These are phyloP conservation scores for Epichloe elymi DNA, from an alignment of 2,329 filamentous ascomycete genomes.

Conservation along the genomic window DNA sequence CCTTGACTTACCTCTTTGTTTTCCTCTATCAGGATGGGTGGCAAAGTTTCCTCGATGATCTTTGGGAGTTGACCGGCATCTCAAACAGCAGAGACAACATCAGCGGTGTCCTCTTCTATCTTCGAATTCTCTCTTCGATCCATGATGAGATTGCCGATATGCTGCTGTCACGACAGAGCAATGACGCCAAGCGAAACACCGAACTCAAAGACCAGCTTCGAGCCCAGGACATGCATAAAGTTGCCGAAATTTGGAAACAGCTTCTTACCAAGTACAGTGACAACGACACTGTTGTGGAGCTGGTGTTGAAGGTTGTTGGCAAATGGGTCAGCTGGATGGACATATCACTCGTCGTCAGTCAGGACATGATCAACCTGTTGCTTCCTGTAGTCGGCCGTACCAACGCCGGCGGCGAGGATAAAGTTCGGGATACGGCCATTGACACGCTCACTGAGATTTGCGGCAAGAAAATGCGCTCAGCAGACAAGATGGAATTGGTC, in stretches of 20 bases:
- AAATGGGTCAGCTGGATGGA: constrained; percentile 99
- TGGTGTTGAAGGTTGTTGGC: constrained; percentile 81
- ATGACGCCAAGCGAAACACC: constrained; percentile 73
- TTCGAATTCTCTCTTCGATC: constrained; percentile 76
- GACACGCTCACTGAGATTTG: constrained; percentile 94
- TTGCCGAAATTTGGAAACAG: constrained; percentile 83
- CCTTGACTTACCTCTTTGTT: constrained; percentile 85
- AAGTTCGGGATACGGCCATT: constrained; percentile 79
- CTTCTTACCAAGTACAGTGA: constrained; percentile 67
- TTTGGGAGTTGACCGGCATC: constrained; percentile 59
- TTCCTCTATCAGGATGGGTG: constrained; percentile 75
- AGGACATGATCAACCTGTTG: constrained; percentile 71
- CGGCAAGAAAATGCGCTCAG: constrained; percentile 91
- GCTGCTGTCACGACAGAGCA: constrained; percentile 62
- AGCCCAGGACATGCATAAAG: constrained; percentile 74
- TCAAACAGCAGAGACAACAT: constrained; percentile 56
- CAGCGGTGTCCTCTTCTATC: constrained; percentile 69
- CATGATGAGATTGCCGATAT: constrained; percentile 97
- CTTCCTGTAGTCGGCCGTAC: constrained; percentile 77
- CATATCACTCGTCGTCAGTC: constrained; percentile 83
- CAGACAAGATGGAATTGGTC: constrained; percentile 91
- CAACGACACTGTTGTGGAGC: constrained; percentile 64
- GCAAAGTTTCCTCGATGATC: constrained; percentile 84
- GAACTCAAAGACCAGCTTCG: constrained; percentile 85
- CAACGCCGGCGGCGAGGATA: constrained; percentile 53